phyloP scores from a whole-genome alignment of 805 yeast genomes.

The Yarrowia osloensis region DNA sequence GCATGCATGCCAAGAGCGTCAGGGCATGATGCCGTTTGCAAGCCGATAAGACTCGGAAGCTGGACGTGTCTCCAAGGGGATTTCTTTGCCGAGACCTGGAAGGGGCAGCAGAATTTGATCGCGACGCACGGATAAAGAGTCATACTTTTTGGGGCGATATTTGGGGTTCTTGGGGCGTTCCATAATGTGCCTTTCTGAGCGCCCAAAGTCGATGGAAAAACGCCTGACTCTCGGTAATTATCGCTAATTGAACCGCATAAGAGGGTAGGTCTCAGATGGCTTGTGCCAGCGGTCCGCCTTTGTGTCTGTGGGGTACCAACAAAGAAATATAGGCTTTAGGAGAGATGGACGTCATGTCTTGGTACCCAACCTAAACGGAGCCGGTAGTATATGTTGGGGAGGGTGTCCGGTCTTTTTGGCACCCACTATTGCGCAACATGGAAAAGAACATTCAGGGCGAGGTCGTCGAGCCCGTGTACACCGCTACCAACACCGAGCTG shows the following conservation, averaged over 20 bases:
- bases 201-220: too few species aligned
- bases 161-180: too few species aligned
- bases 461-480: constrained; percentile 18
- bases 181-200: too few species aligned
- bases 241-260: too few species aligned
- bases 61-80: background rate
- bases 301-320: background rate
- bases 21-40: constrained; percentile 23
- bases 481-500: background rate
- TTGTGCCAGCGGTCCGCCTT: background rate
- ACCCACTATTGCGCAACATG: background rate
- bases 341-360: constrained; percentile 15
- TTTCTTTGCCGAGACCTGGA: background rate
- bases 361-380: background rate
- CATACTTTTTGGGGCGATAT: too few species aligned
- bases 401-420: background rate
- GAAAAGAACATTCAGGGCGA: constrained; percentile 1
- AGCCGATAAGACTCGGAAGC: background rate
- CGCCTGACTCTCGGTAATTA: too few species aligned
- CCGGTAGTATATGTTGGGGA: background rate
- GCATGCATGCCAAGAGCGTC: constrained; percentile 6
- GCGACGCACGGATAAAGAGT: background rate
- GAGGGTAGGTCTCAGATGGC: too few species aligned
- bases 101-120: background rate
- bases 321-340: background rate